Evolutionary conservation across 306 rosid species (phyloP), one percentile per base, ranked within the genome.

Genomic region (Begonia fuchsioides): DNA sequence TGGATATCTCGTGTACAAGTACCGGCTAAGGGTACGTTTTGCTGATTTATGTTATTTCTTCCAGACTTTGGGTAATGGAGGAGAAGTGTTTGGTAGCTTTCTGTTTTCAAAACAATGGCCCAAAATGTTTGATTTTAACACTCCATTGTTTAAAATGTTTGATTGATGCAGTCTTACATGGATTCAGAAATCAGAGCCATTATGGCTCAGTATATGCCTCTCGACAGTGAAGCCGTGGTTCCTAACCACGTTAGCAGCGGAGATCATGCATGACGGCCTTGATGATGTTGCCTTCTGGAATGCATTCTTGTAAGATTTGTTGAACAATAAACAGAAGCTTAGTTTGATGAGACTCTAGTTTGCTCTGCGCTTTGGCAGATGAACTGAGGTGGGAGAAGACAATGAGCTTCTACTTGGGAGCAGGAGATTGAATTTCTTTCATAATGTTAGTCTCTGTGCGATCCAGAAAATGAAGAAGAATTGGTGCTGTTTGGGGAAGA

Each of bases 191-290:
- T 92, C 62, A 75, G 98, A 63, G 96, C 98, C 18, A 90, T 90
- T 63, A 92, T 92, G 98, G 98, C 98, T 57, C 98, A 92, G 64
- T 92, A 92, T 58, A 92, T 92, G 96, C 98, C 98, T 32, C 70
- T 92, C 68, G 98, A 92, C 79, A 85, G 98, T 77, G 96, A 92
- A 73, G 76, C 52, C 20, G 98, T 69, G 59, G 75, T 92, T 51
- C 87, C 84, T 12, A 85, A 85, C 60, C 96, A 92, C 11, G 79
- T 66, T 41, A 60, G 57, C 13, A 60, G 57, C 13, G 86, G 76
- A 1, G 87, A 73, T 45, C 85, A 68, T 49, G 74, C 81, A 13
- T 85, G 80, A 8, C n/a, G 9, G 11, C 13, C 26, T 1, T 12
- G 13, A 18, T 17, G 19, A 3, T 47, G 15, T 15, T 10, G 13